These are phyloP conservation scores for Helianthus tuberosus DNA, from an alignment of 129 eudicot species.

Conservation along the genomic window DNA sequence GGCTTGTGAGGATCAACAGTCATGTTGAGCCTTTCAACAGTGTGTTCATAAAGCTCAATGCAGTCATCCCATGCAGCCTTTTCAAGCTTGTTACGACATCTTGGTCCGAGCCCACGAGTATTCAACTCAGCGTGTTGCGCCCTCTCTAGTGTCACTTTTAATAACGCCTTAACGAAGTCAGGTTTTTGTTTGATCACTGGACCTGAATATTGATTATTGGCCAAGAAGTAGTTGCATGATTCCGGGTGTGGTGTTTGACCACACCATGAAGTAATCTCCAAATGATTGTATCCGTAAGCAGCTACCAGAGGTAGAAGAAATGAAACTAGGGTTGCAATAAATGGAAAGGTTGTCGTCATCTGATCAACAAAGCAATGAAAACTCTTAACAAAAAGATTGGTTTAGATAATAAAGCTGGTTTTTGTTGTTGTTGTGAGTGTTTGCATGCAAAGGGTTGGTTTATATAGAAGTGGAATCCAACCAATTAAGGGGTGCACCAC, in stretches of 20 bases:
- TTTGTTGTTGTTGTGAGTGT: slow-evolving; percentile 15
- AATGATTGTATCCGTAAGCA: slow-evolving; percentile 12
- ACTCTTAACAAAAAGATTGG: background rate
- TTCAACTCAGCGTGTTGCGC: slow-evolving; percentile 37
- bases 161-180: slow-evolving; percentile 52
- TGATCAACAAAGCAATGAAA: background rate
- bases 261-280: slow-evolving; percentile 56
- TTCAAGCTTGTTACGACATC: slow-evolving; percentile 52
- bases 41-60: slow-evolving; percentile 61
- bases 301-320: slow-evolving; percentile 35
- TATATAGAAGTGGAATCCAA: slow-evolving; percentile 39
- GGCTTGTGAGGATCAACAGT: slow-evolving; percentile 42
- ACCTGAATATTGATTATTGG: slow-evolving; percentile 31
- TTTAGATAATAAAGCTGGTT: background rate
- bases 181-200: slow-evolving; percentile 39
- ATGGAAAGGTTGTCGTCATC: slow-evolving; percentile 27
- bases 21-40: slow-evolving; percentile 49
- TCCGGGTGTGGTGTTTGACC: slow-evolving; percentile 70
- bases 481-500: background rate
- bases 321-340: slow-evolving; percentile 25
- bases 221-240: slow-evolving; percentile 61
- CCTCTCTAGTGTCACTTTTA: slow-evolving; percentile 48
- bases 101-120: slow-evolving; percentile 49
- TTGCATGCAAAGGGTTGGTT: slow-evolving; percentile 28
- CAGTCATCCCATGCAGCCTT: slow-evolving; percentile 87